A percentile compares a stretch with the other conserved stretches of the same genome.
Evolutionary conservation across 306 rosid species (phyloP).

Genomic region (Acacia melanoxylon): DNA sequence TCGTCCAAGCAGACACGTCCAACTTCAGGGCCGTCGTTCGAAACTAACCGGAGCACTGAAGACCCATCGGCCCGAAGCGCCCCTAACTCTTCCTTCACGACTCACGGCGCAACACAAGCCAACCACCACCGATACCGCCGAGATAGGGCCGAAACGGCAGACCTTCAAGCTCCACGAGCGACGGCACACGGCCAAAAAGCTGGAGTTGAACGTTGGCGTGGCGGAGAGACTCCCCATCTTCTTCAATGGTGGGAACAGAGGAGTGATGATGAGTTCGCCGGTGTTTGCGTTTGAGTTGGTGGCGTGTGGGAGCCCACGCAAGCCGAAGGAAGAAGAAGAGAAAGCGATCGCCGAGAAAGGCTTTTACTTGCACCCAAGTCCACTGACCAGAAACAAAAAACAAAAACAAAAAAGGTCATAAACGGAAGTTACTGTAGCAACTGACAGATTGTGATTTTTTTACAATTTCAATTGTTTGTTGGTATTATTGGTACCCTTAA

Average conservation of each 20-base stretch:
- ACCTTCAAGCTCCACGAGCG: constrained; percentile 87
- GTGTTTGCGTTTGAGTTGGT: constrained; percentile 72
- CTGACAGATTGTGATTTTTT: no score
- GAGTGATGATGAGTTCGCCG: constrained; percentile 57
- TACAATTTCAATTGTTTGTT: no score
- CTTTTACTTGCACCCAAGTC: constrained; percentile 75
- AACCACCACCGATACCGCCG: constrained; percentile 21
- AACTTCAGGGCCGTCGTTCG: constrained; percentile 77
- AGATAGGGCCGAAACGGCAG: constrained; percentile 56
- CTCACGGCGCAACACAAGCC: constrained; percentile 40
- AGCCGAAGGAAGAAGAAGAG: constrained; percentile 62
- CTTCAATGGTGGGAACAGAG: constrained; percentile 23
- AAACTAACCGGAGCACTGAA: constrained; percentile 79
- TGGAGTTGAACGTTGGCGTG: constrained; percentile 52
- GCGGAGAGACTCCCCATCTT: not conserved
- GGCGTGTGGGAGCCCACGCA: constrained; percentile 67
- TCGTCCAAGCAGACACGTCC: constrained; percentile 86
- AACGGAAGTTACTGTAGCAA: no score
- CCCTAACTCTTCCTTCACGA: constrained; percentile 57
- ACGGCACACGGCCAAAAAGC: constrained; percentile 63
- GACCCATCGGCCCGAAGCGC: constrained; percentile 60
- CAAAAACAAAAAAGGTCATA: no score
- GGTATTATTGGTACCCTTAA: no score
- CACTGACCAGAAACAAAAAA: no score
- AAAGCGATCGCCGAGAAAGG: constrained; percentile 70